These are phyloP conservation scores for Nicotiana obtusifolia DNA, from an alignment of 257 asterid genomes.

Conservation along the genomic window DNA sequence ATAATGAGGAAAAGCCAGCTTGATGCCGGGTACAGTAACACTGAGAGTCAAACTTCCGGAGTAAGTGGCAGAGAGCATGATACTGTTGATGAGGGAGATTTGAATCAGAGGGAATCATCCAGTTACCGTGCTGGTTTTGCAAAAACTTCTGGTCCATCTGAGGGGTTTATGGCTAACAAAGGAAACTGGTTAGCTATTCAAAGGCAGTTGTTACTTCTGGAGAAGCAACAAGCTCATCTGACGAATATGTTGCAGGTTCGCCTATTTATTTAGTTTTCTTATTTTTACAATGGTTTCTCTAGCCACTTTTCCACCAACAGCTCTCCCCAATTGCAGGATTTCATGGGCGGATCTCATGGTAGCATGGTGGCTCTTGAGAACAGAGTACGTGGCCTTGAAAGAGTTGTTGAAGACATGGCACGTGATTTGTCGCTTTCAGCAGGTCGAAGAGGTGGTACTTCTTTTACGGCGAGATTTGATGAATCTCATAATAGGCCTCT, in stretches of 20 bases:
- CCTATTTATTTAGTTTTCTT: conserved; percentile 9
- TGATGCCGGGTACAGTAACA: conserved; percentile 31
- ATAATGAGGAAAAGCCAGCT: conserved; percentile 35
- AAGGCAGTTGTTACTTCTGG: conserved; percentile 77
- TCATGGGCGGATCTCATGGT: conserved; percentile 97
- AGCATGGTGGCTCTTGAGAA: conserved; percentile 93
- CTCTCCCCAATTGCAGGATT: conserved; percentile 50
- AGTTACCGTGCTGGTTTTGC: conserved; percentile 38
- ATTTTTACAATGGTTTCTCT: conserved; percentile 7
- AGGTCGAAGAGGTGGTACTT: conserved; percentile 65
- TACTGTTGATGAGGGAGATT: conserved; percentile 36
- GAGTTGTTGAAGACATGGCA: conserved; percentile 97
- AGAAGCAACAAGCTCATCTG: conserved; percentile 89
- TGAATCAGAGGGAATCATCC: conserved; percentile 54
- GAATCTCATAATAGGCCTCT: conserved; percentile 61
- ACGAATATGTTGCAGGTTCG: conserved; percentile 92
- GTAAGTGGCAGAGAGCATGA: conserved; percentile 27
- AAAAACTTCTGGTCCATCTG: conserved; percentile 55
- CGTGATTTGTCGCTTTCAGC: conserved; percentile 82
- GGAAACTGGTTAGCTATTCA: conserved; percentile 91
- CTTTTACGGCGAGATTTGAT: conserved; percentile 51
- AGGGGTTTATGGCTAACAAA: conserved; percentile 57
- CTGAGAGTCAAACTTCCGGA: conserved; percentile 40
- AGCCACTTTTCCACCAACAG: conserved; percentile 16
- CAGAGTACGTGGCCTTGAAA: conserved; percentile 93